Conservation (phyloP, 768 basidiomycete genomes). For the Nidula microcarpa region DNA sequence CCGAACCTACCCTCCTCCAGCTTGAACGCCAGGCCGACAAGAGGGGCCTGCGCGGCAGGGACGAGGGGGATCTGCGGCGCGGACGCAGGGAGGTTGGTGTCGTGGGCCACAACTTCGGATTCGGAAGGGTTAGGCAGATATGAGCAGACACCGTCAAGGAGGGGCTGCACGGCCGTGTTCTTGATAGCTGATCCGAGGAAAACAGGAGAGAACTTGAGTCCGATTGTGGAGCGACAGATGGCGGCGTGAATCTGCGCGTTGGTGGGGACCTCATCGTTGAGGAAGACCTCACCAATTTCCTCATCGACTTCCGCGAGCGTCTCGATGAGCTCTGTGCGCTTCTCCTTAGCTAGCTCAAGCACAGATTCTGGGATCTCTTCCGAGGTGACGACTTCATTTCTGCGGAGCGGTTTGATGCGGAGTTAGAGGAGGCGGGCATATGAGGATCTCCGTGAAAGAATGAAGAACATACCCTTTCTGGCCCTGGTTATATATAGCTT, state of each 20-base stretch:
- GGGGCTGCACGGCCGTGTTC: constrained; percentile 92
- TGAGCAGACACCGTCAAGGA: constrained; percentile 93
- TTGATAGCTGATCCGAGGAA: constrained; percentile 97
- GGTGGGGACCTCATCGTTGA: constrained; percentile 78
- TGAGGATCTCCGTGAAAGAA: neutral
- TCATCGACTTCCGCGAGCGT: constrained; percentile 97
- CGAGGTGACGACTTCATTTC: constrained; percentile 72
- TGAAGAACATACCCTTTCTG: constrained; percentile 75
- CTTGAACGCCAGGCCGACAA: constrained; percentile 97
- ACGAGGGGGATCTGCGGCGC: constrained; percentile 72
- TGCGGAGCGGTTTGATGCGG: constrained; percentile 27
- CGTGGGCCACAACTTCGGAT: constrained; percentile 74
- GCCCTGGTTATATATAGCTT: constrained; percentile 92
- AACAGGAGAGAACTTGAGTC: constrained; percentile 91
- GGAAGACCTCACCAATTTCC: constrained; percentile 84
- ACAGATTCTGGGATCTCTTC: constrained; percentile 85
- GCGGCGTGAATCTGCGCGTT: constrained; percentile 75
- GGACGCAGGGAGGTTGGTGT: constrained; percentile 61
- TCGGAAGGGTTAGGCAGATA: constrained; percentile 92
- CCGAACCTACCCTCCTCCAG: constrained; percentile 97
- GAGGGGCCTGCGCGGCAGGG: constrained; percentile 81
- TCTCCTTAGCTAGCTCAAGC: constrained; percentile 70
- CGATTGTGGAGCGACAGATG: constrained; percentile 84
- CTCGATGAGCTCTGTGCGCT: constrained; percentile 90
- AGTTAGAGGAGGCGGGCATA: neutral